Base-by-base conservation (phyloP, 345 rosid genomes). In the Turritis glabra region DNA sequence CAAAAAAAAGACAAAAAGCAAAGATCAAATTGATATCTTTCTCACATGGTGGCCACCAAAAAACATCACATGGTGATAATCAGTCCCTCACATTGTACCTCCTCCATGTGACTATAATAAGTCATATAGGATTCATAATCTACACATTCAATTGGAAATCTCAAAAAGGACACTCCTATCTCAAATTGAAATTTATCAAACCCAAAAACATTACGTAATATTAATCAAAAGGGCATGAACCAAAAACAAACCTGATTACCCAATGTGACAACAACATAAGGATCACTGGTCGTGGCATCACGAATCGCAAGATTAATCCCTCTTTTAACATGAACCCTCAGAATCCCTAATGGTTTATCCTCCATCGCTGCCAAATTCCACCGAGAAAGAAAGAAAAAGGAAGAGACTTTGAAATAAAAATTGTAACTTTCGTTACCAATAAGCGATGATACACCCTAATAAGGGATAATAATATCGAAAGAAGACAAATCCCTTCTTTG, bases 261-360 rank as follows among this genome's bases (percentile, higher is more conserved):
- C 68, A 75, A 64, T 43, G 83, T 68, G 80, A 87, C 0, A 72
- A 81, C 83, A 58, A 81, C 86, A 21, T 87, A 85, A 79, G 91
- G 89, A 72, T 87, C 87, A 61, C 91, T 85, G 71, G 27, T 82
- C 0, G 60, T 23, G 64, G 85, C 13, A 63, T 87, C 89, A 2
- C 87, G 73, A 43, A 82, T 65, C 2, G 82, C 85, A 32, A 87
- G 87, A 67, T 83, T 76, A 64, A 59, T 79, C 44, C 87, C 91
- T 77, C 77, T 73, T 62, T 30, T 65, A 21, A 87, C 86, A 69
- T 76, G 84, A 68, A 87, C 67, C 38, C 76, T 75, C 9, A 87
- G 65, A 67, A 85, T 80, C 47, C 91, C 91, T 22, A 71, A 30
- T 1, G 71, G 32, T 64, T 77, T 77, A 30, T 75, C 72, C 5